A percentile compares a stretch with the other conserved stretches of the same genome.
phyloP scores from a whole-genome alignment of 148 eudicot species.

The Rhododendron williamsianum region DNA sequence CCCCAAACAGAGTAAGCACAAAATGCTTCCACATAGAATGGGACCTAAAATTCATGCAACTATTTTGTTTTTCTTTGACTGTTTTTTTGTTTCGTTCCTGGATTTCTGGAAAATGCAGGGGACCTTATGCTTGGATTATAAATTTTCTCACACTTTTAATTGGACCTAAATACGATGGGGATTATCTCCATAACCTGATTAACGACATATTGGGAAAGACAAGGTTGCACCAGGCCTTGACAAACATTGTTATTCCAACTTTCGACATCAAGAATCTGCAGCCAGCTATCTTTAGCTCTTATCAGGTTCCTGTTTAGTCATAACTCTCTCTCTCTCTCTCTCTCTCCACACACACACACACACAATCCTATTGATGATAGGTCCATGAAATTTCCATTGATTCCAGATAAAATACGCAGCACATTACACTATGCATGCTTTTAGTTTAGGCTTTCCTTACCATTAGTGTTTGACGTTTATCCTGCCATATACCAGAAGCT shows the following conservation, averaged over 20 bases:
- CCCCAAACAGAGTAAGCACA: slow-evolving; percentile 32
- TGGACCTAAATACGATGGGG: slow-evolving; percentile 64
- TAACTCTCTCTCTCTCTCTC: background rate
- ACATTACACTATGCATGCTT: no score
- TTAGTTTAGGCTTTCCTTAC: no score
- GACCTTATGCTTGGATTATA: slow-evolving; percentile 19
- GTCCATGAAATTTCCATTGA: no score
- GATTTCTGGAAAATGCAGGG: slow-evolving; percentile 15
- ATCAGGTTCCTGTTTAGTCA: background rate
- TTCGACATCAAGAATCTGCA: slow-evolving; percentile 55
- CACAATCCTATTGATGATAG: no score
- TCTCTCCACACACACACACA: background rate
- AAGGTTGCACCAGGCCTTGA: slow-evolving; percentile 39
- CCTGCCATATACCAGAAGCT: no score
- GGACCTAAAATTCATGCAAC: background rate
- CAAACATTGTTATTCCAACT: slow-evolving; percentile 54
- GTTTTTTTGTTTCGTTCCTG: background rate
- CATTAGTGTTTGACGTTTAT: no score
- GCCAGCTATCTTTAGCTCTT: slow-evolving; percentile 41
- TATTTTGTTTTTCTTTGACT: background rate
- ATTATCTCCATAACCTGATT: slow-evolving; percentile 41
- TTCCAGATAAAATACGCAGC: no score
- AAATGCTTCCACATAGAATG: no score
- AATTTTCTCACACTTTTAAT: slow-evolving; percentile 12
- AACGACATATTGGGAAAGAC: slow-evolving; percentile 28